These are phyloP conservation scores for Xylaria castorea DNA, from an alignment of 495 filamentous ascomycete species.

Conservation along the genomic window DNA sequence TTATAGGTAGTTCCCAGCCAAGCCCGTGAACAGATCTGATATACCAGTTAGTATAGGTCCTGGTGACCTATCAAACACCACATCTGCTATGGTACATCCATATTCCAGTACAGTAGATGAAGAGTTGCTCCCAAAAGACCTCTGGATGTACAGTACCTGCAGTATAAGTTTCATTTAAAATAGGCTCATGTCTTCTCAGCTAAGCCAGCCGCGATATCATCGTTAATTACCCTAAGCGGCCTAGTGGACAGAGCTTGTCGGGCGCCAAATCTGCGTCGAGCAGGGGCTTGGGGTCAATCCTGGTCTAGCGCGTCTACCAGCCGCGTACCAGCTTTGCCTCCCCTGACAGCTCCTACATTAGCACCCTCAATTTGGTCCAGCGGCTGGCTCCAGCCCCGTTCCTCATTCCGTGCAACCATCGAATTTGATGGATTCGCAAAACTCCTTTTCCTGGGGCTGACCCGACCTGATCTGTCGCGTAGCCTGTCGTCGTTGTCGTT, in stretches of 20 bases:
- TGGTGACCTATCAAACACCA: conserved; percentile 3
- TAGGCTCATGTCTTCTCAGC: background rate
- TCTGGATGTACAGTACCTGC: background rate
- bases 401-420: conserved; percentile 16
- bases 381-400: conserved; percentile 13
- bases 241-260: background rate
- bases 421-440: conserved; percentile 17
- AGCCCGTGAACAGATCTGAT: background rate
- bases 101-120: background rate
- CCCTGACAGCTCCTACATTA: conserved; percentile 12
- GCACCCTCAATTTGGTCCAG: background rate
- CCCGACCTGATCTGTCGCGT: conserved; percentile 13
- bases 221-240: background rate
- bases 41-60: background rate
- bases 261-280: background rate
- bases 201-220: background rate
- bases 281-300: conserved; percentile 7
- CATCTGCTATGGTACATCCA: background rate
- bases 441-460: conserved; percentile 28
- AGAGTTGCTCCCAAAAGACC: background rate
- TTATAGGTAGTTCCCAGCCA: background rate
- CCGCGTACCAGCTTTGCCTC: conserved; percentile 16
- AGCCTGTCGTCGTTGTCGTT: conserved; percentile 2
- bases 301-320: conserved; percentile 27
- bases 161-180: background rate